Base-by-base conservation (phyloP, 176 grass and related monocot species). In the Triticum urartu region DNA sequence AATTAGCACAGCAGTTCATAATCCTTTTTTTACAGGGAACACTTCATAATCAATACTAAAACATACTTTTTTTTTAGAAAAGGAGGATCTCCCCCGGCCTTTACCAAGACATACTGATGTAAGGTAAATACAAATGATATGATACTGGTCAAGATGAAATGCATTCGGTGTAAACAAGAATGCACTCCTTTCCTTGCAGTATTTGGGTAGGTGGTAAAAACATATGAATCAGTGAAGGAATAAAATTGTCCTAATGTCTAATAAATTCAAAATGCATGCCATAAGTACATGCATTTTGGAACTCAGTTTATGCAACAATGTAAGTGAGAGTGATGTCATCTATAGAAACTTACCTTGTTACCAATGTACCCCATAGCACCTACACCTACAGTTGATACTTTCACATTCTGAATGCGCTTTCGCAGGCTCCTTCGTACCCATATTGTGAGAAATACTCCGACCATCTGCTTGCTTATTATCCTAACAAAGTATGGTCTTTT, bases 391-490 rank as follows among this genome's bases (percentile, higher is more conserved):
- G 91, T 94, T 70, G 97, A 98, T 73, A 98, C 91, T 81, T 89
- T 98, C 80, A 95, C 76, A 89, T 91, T 98, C 78, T 98, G 97
- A 83, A 98, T 92, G 87, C 91, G 92, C 83, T 92, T 98, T 66
- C 92, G 85, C 64, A 98, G 52, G 81, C 90, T 95, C 88, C 90
- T 94, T 40, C 87, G 88, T 12, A 98, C 94, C 97, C 97, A 98
- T 73, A 98, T 94, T 73, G 97, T 92, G 79, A 98, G 77, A 89
- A 83, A 98, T 61, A 91, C 80, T 20, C 97, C 97, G 78, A 98
- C 94, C 97, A 98, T 98, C 87, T 98, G 97, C 85, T 98, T 98
- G 86, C 97, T 98, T 89, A 95, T 95, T 86, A 98, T 98, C 43
- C 97, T 86, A 52, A 98, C 89, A 87, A 94, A 94, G 28, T 84